These are phyloP conservation scores for Oldenlandia corymbosa DNA, from an alignment of 257 asterid species.

Conservation along the genomic window DNA sequence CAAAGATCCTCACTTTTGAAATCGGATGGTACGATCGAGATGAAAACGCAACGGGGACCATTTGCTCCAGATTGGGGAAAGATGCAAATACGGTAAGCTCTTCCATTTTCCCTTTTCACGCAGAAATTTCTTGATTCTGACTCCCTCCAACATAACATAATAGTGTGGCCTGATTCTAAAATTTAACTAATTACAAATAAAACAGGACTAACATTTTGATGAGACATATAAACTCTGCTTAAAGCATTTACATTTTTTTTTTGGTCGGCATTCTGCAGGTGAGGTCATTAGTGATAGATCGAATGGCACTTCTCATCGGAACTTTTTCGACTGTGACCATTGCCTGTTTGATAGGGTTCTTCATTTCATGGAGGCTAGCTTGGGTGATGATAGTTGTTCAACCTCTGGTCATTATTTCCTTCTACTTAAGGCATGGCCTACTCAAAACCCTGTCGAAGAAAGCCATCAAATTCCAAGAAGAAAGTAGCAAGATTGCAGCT, in stretches of 20 bases:
- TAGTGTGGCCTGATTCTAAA: no score
- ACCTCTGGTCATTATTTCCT: slow-evolving; percentile 63
- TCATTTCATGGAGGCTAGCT: slow-evolving; percentile 80
- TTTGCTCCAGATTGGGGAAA: slow-evolving; percentile 81
- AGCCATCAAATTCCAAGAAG: no score
- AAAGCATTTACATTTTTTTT: no score
- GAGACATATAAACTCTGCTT: no score
- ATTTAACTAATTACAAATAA: no score
- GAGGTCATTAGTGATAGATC: slow-evolving; percentile 78
- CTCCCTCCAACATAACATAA: no score
- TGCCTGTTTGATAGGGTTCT: slow-evolving; percentile 77
- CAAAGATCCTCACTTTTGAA: slow-evolving; percentile 79
- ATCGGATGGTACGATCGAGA: slow-evolving; percentile 85
- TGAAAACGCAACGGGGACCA: slow-evolving; percentile 65
- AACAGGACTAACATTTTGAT: no score
- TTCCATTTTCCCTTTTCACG: no score
- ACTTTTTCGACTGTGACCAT: no score
- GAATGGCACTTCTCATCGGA: slow-evolving; percentile 70
- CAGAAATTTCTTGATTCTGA: no score
- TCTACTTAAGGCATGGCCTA: slow-evolving; percentile 53
- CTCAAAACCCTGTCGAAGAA: slow-evolving; percentile 65
- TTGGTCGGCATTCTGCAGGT: no score
- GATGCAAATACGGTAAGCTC: slow-evolving; percentile 78
- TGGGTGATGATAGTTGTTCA: slow-evolving; percentile 80
- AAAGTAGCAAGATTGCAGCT: slow-evolving; percentile 81